A percentile compares a stretch with the other conserved stretches of the same genome.
These are phyloP conservation scores for Phytophthora chlamydospora DNA, from an alignment of 352 stramenopile genomes.

Conservation along the genomic window DNA sequence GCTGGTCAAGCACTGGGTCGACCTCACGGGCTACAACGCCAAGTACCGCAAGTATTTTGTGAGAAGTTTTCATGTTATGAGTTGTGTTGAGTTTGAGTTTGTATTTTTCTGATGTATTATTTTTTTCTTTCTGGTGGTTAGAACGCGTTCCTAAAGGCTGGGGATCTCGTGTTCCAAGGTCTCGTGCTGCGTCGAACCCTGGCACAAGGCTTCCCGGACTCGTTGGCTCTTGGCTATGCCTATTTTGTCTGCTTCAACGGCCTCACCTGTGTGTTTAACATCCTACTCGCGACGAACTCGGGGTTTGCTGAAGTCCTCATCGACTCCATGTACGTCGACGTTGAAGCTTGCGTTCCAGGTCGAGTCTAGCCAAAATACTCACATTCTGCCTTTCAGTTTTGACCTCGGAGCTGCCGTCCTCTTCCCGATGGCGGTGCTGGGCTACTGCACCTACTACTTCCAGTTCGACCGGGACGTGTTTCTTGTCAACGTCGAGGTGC, in stretches of 20 bases:
- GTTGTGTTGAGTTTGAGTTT: background rate
- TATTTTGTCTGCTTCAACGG: slow-evolving; percentile 35
- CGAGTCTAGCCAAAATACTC: too few relatives aligned
- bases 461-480: slow-evolving; percentile 34
- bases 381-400: slow-evolving; percentile 20
- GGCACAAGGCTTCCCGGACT: slow-evolving; percentile 23
- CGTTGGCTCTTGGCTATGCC: slow-evolving; percentile 24
- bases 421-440: slow-evolving; percentile 30
- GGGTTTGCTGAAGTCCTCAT: slow-evolving; percentile 39
- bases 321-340: slow-evolving; percentile 30
- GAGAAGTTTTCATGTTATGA: background rate
- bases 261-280: slow-evolving; percentile 23
- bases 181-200: slow-evolving; percentile 29
- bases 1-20: slow-evolving; percentile 5
- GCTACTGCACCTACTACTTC: slow-evolving; percentile 30
- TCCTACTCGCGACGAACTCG: slow-evolving; percentile 27
- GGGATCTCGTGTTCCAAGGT: slow-evolving; percentile 35
- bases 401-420: slow-evolving; percentile 39
- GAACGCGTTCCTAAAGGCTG: slow-evolving; percentile 37
- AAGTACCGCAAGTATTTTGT: slow-evolving; percentile 27
- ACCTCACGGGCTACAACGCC: slow-evolving; percentile 22
- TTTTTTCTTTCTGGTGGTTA: slow-evolving; percentile 2
- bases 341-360: background rate
- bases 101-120: too few relatives aligned
- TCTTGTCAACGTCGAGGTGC: slow-evolving; percentile 19